phyloP scores from a whole-genome alignment of 1,139 yeast genomes.

The Magnusiomyces fungicola region DNA sequence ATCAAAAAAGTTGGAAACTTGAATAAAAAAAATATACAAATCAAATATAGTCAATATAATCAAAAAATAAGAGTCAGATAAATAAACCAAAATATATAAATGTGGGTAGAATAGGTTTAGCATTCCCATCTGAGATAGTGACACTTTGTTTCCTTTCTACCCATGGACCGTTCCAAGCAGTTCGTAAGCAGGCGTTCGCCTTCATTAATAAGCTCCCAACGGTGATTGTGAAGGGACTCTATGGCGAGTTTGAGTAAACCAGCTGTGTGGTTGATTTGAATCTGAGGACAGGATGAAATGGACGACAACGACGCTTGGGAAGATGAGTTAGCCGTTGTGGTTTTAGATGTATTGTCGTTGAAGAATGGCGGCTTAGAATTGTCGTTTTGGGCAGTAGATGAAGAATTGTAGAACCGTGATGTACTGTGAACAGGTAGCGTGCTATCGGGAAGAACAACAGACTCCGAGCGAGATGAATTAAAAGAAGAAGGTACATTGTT shows the following conservation, averaged over 20 bases:
- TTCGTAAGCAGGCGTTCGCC: slow-evolving; percentile 27
- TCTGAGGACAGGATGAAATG: too few relatives aligned
- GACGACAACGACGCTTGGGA: not conserved
- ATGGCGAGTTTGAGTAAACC: slow-evolving; percentile 30
- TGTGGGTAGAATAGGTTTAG: not conserved
- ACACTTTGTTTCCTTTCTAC: slow-evolving; percentile 24
- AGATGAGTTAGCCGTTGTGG: not conserved
- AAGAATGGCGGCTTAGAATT: not conserved
- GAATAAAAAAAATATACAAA: not conserved
- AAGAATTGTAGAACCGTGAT: not conserved
- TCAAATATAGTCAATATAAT: not conserved
- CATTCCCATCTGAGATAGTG: slow-evolving; percentile 6
- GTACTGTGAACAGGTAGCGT: not conserved
- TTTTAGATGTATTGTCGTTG: not conserved
- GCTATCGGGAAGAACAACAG: not conserved
- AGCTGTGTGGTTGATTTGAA: slow-evolving; percentile 23
- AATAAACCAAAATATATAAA: not conserved
- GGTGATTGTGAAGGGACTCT: slow-evolving; percentile 23
- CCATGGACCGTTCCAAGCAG: slow-evolving; percentile 31
- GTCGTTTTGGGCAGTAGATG: not conserved
- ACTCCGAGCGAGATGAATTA: too few relatives aligned
- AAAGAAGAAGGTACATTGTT: too few relatives aligned
- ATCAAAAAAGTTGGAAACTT: too few relatives aligned
- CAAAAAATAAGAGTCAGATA: too few relatives aligned
- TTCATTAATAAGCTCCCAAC: slow-evolving; percentile 30